Evolutionary conservation across 2,329 filamentous ascomycete species (phyloP).

Genomic region (Diatrype stigma): DNA sequence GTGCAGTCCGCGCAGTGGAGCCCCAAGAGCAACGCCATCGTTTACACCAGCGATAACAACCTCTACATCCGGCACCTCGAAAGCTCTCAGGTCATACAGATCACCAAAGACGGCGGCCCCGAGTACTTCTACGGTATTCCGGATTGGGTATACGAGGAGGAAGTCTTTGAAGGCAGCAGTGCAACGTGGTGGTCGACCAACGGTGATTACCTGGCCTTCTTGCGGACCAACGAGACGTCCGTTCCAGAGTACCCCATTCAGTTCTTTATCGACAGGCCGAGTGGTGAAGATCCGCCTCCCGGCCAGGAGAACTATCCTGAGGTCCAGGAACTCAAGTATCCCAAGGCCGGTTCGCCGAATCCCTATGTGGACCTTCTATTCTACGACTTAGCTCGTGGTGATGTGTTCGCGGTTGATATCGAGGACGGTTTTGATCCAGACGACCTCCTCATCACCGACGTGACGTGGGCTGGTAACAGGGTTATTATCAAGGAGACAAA

Average conservation of each 20-base stretch:
- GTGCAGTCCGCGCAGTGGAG: slow-evolving; percentile 89
- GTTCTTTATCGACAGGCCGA: slow-evolving; percentile 86
- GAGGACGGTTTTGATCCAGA: slow-evolving; percentile 73
- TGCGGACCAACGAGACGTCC: slow-evolving; percentile 87
- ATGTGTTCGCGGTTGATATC: slow-evolving; percentile 77
- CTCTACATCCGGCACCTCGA: slow-evolving; percentile 69
- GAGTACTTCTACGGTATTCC: slow-evolving; percentile 94
- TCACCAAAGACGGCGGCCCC: slow-evolving; percentile 81
- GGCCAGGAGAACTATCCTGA: slow-evolving; percentile 90
- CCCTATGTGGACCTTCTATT: slow-evolving; percentile 84
- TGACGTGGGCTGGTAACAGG: slow-evolving; percentile 83
- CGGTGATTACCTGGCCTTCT: slow-evolving; percentile 83
- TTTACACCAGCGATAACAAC: slow-evolving; percentile 91
- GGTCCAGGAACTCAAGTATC: slow-evolving; percentile 90
- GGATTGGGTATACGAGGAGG: slow-evolving; percentile 93
- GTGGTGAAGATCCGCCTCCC: slow-evolving; percentile 60
- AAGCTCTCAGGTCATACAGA: slow-evolving; percentile 58
- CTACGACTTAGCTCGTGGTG: slow-evolving; percentile 73
- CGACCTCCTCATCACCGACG: slow-evolving; percentile 85
- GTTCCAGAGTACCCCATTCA: slow-evolving; percentile 92
- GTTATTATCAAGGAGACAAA: slow-evolving; percentile 91
- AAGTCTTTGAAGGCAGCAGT: slow-evolving; percentile 73
- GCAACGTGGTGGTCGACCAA: slow-evolving; percentile 96
- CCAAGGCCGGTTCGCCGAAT: slow-evolving; percentile 91
- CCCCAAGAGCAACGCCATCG: slow-evolving; percentile 77